Base-by-base conservation (phyloP, 73 alveolate species). In the Paramecium primaurelia region DNA sequence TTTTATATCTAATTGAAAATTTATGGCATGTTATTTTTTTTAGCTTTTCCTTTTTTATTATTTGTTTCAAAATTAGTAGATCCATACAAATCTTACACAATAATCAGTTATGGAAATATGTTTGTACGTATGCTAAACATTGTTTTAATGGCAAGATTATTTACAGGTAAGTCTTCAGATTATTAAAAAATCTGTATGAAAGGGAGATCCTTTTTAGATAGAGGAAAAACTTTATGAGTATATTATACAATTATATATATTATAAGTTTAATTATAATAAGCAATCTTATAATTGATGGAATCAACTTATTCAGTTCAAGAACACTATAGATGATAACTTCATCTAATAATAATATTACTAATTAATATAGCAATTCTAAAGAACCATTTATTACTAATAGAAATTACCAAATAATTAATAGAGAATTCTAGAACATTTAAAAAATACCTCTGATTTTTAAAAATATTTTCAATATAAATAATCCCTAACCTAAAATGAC, bases 121-220 rank as follows among this genome's bases (percentile, higher is more conserved):
- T 10, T 28, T 20, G 58, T 28, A 12, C 49, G 91, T 22, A 32
- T 80, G 47, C 6, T 42, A 22, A 49, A 36, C 34, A 80, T 80
- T 0, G 25, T 80, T 32, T 26, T 80, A 28, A 38, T 80, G 91
- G 18, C 91, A 45, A 42, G 73, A 80, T 25, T 80, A 18, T 80
- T 80, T 47, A 80, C 73, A n/a, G 75, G 91, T 22, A 80, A 80
- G 30, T 22, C 47, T 11, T 80, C 91, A 4, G 71, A 34, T 8
- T 80, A 80, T 80, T 6, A 28, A 47, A 42, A 25, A 26, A 80
- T 80, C 25, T 80, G 64, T 44, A 32, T 32, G 6, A 80, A 80
- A 49, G 75, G 91, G 30, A 80, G 45, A 42, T 45, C 91, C 49
- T 44, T 80, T 47, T 80, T 80, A 45, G 91, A 80, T 80, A 80